phyloP scores from a whole-genome alignment of 164 flowering plant species.

The Akebia trifoliata region DNA sequence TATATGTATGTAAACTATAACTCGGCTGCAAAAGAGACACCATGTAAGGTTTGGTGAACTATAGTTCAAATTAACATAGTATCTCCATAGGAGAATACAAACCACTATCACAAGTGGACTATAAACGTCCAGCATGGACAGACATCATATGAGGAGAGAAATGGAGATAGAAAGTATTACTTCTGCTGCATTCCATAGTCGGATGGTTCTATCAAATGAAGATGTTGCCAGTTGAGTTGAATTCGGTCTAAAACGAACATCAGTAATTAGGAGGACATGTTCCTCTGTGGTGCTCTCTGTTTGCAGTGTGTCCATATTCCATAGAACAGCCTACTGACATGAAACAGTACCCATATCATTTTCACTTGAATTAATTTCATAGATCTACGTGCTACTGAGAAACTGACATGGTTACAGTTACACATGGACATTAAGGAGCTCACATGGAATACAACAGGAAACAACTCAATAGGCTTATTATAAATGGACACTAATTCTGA shows the following conservation, averaged over 20 bases:
- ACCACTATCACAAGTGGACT: no score
- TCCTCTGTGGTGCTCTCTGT: conserved; percentile 73
- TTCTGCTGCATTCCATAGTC: conserved; percentile 89
- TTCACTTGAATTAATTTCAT: not conserved
- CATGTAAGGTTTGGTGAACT: not conserved
- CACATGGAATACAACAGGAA: not conserved
- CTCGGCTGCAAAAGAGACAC: conserved; percentile 62
- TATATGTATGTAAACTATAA: conserved; percentile 41
- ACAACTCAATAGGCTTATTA: not conserved
- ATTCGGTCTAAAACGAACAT: conserved; percentile 87
- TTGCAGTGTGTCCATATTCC: conserved; percentile 80
- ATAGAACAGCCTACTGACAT: conserved; percentile 63
- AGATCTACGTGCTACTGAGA: not conserved
- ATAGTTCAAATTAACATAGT: no score
- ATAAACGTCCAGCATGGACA: no score
- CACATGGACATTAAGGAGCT: not conserved
- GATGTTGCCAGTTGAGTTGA: conserved; percentile 86
- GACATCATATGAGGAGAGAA: conserved; percentile 5
- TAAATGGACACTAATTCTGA: not conserved
- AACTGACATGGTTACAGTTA: not conserved
- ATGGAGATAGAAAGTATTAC: conserved; percentile 32
- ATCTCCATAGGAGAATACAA: no score
- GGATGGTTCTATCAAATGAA: conserved; percentile 75
- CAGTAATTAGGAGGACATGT: conserved; percentile 59
- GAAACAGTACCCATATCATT: conserved; percentile 6